Evolutionary conservation across 2,329 filamentous ascomycete species (phyloP).

Genomic region (Stachybotrys echinatus): DNA sequence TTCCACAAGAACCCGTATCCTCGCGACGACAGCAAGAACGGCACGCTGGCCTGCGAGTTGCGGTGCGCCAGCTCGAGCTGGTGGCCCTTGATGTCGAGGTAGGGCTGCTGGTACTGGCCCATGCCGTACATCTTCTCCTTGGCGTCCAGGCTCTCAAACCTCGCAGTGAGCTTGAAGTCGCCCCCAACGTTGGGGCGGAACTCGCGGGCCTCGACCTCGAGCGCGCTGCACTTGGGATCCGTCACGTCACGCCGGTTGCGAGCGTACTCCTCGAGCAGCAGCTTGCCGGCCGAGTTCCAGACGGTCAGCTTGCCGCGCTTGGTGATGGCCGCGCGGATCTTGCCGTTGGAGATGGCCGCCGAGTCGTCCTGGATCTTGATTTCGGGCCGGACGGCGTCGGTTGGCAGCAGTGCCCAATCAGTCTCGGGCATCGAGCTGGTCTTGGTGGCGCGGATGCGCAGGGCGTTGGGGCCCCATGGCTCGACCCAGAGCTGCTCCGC

Average conservation of each 20-base stretch:
- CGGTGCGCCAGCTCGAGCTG: slow-evolving; percentile 61
- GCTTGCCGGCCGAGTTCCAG: slow-evolving; percentile 16
- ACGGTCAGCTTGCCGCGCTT: slow-evolving; percentile 22
- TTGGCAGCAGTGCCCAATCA: slow-evolving; percentile 30
- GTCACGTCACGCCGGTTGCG: slow-evolving; percentile 31
- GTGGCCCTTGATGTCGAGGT: slow-evolving; percentile 55
- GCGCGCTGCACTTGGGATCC: slow-evolving; percentile 54
- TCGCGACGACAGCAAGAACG: slow-evolving; percentile 53
- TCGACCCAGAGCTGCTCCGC: slow-evolving; percentile 43
- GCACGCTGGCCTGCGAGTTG: slow-evolving; percentile 61
- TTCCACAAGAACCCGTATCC: slow-evolving; percentile 65
- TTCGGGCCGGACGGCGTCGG: slow-evolving; percentile 2
- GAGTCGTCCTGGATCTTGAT: slow-evolving; percentile 13
- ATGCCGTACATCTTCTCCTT: slow-evolving; percentile 62
- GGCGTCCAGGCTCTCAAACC: slow-evolving; percentile 49
- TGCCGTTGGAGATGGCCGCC: slow-evolving; percentile 21
- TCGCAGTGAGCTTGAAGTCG: slow-evolving; percentile 50
- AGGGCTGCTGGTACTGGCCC: slow-evolving; percentile 64
- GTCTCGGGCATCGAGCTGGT: slow-evolving; percentile 24
- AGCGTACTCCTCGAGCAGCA: slow-evolving; percentile 24
- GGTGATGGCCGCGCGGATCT: slow-evolving; percentile 21
- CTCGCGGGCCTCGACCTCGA: slow-evolving; percentile 52
- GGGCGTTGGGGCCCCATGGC: slow-evolving; percentile 39
- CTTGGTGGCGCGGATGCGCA: slow-evolving; percentile 42
- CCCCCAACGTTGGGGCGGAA: slow-evolving; percentile 47